phyloP scores from a whole-genome alignment of 129 eudicot species.

The Helianthus tuberosus region DNA sequence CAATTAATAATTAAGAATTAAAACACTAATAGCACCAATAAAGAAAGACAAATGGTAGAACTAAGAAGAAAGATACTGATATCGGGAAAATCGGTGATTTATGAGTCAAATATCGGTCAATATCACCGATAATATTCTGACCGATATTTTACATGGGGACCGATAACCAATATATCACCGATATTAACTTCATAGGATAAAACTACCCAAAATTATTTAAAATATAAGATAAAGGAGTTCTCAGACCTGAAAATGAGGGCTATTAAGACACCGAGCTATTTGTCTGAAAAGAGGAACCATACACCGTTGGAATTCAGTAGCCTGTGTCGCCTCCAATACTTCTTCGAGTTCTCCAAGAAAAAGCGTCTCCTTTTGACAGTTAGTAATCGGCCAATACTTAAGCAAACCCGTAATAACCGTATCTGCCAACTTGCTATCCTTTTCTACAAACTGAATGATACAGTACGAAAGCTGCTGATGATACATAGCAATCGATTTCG shows the following conservation, averaged over 20 bases:
- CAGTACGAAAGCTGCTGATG: slow-evolving; percentile 83
- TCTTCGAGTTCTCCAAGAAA: slow-evolving; percentile 84
- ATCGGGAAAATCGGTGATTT: too few relatives aligned
- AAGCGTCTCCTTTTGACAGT: slow-evolving; percentile 81
- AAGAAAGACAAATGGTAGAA: too few relatives aligned
- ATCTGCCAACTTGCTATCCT: slow-evolving; percentile 73
- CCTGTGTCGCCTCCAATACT: slow-evolving; percentile 71
- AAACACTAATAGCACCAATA: too few relatives aligned
- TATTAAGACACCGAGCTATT: slow-evolving; percentile 74
- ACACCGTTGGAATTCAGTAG: slow-evolving; percentile 68
- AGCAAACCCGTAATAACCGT: slow-evolving; percentile 75
- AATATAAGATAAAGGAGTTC: not conserved
- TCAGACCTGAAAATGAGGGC: slow-evolving; percentile 79
- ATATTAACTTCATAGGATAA: not conserved
- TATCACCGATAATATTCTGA: too few relatives aligned
- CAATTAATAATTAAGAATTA: too few relatives aligned
- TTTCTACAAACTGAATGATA: slow-evolving; percentile 76
- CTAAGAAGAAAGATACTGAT: too few relatives aligned
- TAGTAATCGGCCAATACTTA: slow-evolving; percentile 82
- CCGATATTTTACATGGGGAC: too few relatives aligned
- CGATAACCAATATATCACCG: too few relatives aligned
- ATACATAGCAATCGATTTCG: slow-evolving; percentile 68
- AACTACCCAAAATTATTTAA: not conserved
- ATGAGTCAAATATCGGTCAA: too few relatives aligned
- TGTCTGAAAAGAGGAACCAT: slow-evolving; percentile 76